Conservation (phyloP, 306 rosid genomes). For the Dalbergia cochinchinensis region DNA sequence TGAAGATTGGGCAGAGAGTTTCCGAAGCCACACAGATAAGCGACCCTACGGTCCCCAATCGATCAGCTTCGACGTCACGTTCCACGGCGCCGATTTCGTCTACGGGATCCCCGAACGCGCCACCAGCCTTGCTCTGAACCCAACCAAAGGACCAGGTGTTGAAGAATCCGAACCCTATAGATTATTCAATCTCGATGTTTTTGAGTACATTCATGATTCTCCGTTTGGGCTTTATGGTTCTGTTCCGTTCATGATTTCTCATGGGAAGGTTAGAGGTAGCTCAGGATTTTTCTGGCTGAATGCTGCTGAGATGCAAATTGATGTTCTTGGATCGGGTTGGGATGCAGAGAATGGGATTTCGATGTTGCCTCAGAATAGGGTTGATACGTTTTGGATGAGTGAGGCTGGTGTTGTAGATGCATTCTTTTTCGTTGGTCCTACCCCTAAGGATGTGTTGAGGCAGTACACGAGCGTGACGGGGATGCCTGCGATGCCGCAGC, state of each 20-base stretch:
- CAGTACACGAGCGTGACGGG: conserved; percentile 91
- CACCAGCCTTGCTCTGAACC: conserved; percentile 70
- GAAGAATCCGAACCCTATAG: conserved; percentile 92
- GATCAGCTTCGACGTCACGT: conserved; percentile 87
- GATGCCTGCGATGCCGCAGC: conserved; percentile 77
- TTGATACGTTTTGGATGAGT: conserved; percentile 94
- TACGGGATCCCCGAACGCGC: conserved; percentile 97
- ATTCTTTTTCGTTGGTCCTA: conserved; percentile 85
- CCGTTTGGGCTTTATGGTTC: conserved; percentile 95
- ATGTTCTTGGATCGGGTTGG: conserved; percentile 89
- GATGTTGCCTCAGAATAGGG: conserved; percentile 52
- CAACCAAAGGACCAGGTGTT: conserved; percentile 86
- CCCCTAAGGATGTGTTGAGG: conserved; percentile 80
- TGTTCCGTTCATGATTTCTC: conserved; percentile 90
- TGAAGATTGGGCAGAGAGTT: conserved; percentile 85
- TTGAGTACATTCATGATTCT: conserved; percentile 83
- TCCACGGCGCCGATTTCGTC: conserved; percentile 79
- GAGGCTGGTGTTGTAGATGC: conserved; percentile 92
- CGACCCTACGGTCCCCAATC: conserved; percentile 96
- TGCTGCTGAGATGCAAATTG: conserved; percentile 99
- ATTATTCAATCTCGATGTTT: conserved; percentile 87
- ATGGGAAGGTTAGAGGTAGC: conserved; percentile 75
- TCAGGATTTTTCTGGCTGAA: conserved; percentile 94
- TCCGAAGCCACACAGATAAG: conserved; percentile 71
- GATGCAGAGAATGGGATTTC: conserved; percentile 74